A percentile compares a stretch with the other conserved stretches of the same genome.
phyloP scores from a whole-genome alignment of 192 early-diverging fungal genomes.

The Gamsiella multidivaricata region DNA sequence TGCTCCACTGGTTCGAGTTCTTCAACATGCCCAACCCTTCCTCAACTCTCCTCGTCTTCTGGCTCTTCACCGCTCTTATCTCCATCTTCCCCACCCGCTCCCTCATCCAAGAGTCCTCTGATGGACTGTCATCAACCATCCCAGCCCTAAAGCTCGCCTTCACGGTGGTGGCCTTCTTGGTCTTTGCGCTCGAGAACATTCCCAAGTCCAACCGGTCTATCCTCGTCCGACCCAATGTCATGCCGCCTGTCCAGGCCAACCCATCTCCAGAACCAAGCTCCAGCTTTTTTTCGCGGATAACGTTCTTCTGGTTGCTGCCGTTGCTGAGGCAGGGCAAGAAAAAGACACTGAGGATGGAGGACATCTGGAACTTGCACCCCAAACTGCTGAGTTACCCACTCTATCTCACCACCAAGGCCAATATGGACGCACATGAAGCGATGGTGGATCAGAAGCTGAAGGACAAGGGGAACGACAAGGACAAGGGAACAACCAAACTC shows the following conservation, averaged over 20 bases:
- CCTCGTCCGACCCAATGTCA: constrained; percentile 18
- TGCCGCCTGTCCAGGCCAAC: constrained; percentile 3
- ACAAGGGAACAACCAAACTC: too few species aligned
- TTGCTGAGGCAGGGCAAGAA: constrained; percentile 40
- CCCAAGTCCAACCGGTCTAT: constrained; percentile 51
- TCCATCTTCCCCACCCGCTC: constrained; percentile 58
- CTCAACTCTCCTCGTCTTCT: constrained; percentile 63
- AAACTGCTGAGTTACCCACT: constrained; percentile 40
- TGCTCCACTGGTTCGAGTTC: constrained; percentile 37
- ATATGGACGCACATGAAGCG: constrained; percentile 29
- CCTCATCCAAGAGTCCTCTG: constrained; percentile 25
- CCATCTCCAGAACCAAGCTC: constrained; percentile 30
- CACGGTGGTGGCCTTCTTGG: constrained; percentile 44
- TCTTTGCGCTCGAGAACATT: constrained; percentile 58
- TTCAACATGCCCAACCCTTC: constrained; percentile 56
- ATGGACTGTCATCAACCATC: constrained; percentile 16
- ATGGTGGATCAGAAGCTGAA: background rate
- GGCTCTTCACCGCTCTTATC: constrained; percentile 56
- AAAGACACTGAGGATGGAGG: constrained; percentile 30
- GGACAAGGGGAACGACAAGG: background rate
- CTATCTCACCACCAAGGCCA: constrained; percentile 27
- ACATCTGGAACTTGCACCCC: constrained; percentile 35
- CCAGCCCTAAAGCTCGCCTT: constrained; percentile 45
- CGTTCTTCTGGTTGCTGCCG: constrained; percentile 52
- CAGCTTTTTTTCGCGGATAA: constrained; percentile 42